Evolutionary conservation across 495 filamentous ascomycete genomes (phyloP), one percentile per base, ranked within the genome.

Genomic region (Hypoxylon rickii): DNA sequence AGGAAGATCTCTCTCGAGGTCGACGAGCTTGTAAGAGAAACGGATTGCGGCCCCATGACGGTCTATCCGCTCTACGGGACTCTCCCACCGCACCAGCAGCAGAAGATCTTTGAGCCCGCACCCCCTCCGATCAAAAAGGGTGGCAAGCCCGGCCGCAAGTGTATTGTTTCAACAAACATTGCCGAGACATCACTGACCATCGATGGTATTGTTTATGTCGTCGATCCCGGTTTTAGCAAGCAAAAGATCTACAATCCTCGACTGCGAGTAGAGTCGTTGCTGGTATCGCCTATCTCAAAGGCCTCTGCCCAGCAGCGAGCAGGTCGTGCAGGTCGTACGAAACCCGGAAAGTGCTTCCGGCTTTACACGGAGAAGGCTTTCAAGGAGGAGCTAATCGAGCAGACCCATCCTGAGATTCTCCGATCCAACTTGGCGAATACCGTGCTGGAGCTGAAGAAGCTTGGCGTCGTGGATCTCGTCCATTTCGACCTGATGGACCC

Each of bases 401-500:
- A 95, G 64, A 97, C 95, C 0, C 89, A 99, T 63, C 94, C 95
- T 1, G 95, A 99, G 70, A 91, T 97, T 66, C 80, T 97, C 15
- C 87, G 91, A 13, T 96, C 92, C 13, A 99, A 99, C 67, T 78
- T 99, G 51, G 83, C 93, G 38, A 93, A 87, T 49, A 99, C 95
- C 0, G 93, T 99, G 4, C 76, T 99, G 32, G 95, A 99, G 71
- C 70, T 99, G 65, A 97, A 97, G 81, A 99, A 99, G 72, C 85
- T 97, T 26, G 95, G 95, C 24, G 83, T 99, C 33, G 86, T 95
- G 57, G 95, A 99, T 68, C 78, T 99, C 43, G 95, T 99, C 2
- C 95, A 99, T 70, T 98, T 98, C 67, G 95, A 97, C 67, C 77
- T 97, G 44, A 98, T 98, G 94, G 95, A 99, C 59, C 95, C 95